Evolutionary conservation across 768 basidiomycete species (phyloP).

Genomic region (Tricholoma bakamatsutake): DNA sequence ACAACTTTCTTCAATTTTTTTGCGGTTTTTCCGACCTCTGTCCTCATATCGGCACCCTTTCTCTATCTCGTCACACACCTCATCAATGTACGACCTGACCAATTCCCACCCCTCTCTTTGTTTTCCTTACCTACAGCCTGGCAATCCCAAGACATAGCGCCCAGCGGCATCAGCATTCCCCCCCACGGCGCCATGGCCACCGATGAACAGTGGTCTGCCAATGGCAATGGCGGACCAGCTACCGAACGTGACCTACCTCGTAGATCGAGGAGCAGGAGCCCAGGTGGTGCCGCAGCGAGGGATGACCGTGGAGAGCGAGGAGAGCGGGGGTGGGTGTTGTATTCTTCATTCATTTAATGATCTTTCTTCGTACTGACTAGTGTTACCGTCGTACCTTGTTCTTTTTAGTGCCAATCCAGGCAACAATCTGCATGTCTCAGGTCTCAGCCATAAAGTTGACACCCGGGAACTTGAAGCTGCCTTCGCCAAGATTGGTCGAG

Average conservation of each 20-base stretch:
- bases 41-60: slow-evolving; percentile 16
- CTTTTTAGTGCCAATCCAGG: slow-evolving; percentile 53
- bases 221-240: slow-evolving; percentile 31
- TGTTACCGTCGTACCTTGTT: slow-evolving; percentile 24
- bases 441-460: slow-evolving; percentile 55
- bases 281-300: slow-evolving; percentile 41
- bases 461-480: slow-evolving; percentile 83
- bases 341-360: slow-evolving; percentile 5
- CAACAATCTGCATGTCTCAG: slow-evolving; percentile 61
- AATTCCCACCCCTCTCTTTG: slow-evolving; percentile 23
- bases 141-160: slow-evolving; percentile 80
- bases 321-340: slow-evolving; percentile 45
- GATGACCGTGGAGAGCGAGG: slow-evolving; percentile 28
- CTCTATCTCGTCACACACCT: slow-evolving; percentile 20
- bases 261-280: slow-evolving; percentile 57
- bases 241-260: slow-evolving; percentile 47
- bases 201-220: slow-evolving; percentile 55
- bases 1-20: slow-evolving; percentile 10
- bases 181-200: slow-evolving; percentile 41
- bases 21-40: slow-evolving; percentile 2
- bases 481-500: slow-evolving; percentile 85
- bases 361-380: neutral
- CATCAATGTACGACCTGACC: slow-evolving; percentile 34
- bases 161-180: slow-evolving; percentile 69
- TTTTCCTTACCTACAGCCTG: slow-evolving; percentile 49